phyloP scores from a whole-genome alignment of 257 asterid species.

The Thymus mandschuricus region DNA sequence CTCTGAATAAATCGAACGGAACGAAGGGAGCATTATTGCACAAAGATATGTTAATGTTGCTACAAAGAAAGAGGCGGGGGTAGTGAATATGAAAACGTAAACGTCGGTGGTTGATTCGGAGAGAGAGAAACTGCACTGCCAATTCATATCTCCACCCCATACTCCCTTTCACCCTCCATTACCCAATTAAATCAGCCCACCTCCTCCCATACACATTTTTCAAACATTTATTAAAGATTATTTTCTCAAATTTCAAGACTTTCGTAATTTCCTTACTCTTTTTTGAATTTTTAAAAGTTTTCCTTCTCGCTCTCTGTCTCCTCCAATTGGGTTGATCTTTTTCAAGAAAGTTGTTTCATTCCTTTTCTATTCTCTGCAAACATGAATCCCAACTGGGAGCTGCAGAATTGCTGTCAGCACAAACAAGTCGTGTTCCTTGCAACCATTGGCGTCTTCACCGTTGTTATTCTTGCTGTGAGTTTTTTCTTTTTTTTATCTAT shows the following conservation, averaged over 20 bases:
- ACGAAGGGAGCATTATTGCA: too few species aligned
- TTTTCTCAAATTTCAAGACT: constrained; percentile 24
- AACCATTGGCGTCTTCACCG: constrained; percentile 66
- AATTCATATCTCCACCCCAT: too few species aligned
- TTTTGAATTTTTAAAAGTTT: not conserved
- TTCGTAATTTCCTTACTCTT: not conserved
- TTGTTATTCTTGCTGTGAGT: constrained; percentile 72
- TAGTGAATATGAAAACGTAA: too few species aligned
- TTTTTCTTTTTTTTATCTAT: not conserved
- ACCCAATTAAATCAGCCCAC: too few species aligned
- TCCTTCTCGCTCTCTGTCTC: not conserved
- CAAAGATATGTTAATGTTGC: too few species aligned
- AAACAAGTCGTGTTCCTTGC: constrained; percentile 69
- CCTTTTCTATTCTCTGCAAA: constrained; percentile 6
- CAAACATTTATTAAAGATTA: not conserved
- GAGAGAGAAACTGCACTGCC: too few species aligned
- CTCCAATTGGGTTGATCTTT: constrained; percentile 22
- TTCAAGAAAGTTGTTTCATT: not conserved
- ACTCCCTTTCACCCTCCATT: too few species aligned
- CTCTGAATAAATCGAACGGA: too few species aligned
- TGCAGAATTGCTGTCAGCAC: constrained; percentile 66
- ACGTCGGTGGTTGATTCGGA: too few species aligned
- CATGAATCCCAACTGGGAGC: constrained; percentile 85
- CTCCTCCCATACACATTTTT: constrained; percentile 24
- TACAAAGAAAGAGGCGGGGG: too few species aligned